Percentiles rank a stretch among this genome's conserved stretches.
Evolutionary conservation across 164 flowering plant species (phyloP).

Genomic region (Euptelea pleiosperma): DNA sequence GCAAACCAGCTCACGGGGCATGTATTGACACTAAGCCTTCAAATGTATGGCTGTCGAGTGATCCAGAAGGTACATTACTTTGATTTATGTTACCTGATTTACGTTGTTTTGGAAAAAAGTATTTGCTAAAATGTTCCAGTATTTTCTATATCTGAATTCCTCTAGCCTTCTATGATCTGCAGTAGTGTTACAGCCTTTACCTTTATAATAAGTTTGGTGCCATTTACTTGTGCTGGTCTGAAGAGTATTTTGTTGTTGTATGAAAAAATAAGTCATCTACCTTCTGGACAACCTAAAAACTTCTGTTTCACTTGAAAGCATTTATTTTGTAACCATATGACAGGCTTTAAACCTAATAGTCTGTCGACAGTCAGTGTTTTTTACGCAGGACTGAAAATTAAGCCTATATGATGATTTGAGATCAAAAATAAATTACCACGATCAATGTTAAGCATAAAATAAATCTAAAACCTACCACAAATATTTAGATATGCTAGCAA

Average conservation of each 20-base stretch:
- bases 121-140: background rate
- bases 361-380: no score
- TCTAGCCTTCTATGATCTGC: background rate
- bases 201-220: background rate
- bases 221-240: background rate
- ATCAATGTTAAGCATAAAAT: no score
- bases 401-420: no score
- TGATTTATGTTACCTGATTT: background rate
- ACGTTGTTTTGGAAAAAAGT: background rate
- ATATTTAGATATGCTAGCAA: no score
- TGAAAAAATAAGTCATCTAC: background rate
- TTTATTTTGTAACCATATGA: background rate
- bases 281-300: background rate
- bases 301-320: background rate
- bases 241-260: background rate
- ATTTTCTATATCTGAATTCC: background rate
- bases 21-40: conserved; percentile 77
- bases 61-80: conserved; percentile 69
- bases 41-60: conserved; percentile 91
- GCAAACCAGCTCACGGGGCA: conserved; percentile 66
- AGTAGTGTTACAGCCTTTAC: background rate
- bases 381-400: no score
- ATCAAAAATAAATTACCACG: no score
- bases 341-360: background rate
- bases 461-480: no score